These are phyloP conservation scores for Spencermartinsiella europaea DNA, from an alignment of 805 yeast genomes.

Conservation along the genomic window DNA sequence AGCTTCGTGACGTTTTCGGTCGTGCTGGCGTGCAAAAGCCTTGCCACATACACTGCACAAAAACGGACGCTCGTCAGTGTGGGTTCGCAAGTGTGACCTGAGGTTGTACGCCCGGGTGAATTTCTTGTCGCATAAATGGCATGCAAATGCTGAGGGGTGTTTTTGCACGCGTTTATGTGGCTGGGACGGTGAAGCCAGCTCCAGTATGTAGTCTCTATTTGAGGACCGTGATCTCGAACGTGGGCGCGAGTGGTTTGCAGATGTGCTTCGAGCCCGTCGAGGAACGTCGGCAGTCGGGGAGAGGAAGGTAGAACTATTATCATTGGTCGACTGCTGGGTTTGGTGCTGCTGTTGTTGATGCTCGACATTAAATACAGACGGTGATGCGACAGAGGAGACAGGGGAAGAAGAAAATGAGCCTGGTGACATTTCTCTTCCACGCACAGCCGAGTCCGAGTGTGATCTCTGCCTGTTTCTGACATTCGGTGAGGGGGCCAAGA, in stretches of 20 bases:
- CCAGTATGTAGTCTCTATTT: constrained; percentile 53
- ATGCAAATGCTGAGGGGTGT: constrained; percentile 67
- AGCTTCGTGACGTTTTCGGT: constrained; percentile 67
- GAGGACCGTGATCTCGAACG: constrained; percentile 8
- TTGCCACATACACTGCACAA: constrained; percentile 59
- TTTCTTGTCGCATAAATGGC: constrained; percentile 77
- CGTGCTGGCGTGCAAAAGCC: constrained; percentile 73
- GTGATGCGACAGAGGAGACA: background rate
- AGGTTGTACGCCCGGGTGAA: constrained; percentile 92
- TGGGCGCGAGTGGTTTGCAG: constrained; percentile 5
- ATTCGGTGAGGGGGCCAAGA: background rate
- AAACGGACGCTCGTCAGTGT: constrained; percentile 67
- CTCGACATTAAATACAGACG: background rate
- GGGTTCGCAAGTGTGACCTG: constrained; percentile 87
- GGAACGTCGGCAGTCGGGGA: background rate
- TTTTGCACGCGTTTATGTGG: constrained; percentile 56
- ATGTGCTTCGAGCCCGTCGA: background rate
- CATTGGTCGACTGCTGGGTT: too few species aligned
- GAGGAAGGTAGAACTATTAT: background rate
- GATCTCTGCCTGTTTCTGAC: constrained; percentile 8
- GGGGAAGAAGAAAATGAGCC: background rate
- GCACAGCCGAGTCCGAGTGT: constrained; percentile 12
- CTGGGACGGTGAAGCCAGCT: constrained; percentile 55
- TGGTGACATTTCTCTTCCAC: background rate
- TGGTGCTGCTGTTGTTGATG: background rate